phyloP scores from a whole-genome alignment of 495 filamentous ascomycete genomes.

The Terfezia claveryi region DNA sequence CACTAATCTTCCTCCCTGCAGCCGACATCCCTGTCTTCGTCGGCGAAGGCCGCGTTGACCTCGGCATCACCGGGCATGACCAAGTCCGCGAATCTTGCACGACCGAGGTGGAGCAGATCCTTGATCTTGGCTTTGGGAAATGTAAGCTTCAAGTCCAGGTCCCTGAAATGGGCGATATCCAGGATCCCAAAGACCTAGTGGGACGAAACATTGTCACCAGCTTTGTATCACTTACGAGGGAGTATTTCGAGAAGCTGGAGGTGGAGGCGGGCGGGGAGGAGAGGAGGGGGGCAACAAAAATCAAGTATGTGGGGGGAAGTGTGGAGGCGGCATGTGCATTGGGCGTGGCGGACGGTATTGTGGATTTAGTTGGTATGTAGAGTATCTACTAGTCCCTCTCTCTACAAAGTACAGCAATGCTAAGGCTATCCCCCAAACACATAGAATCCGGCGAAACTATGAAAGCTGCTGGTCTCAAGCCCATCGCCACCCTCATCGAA shows the following conservation, averaged over 20 bases:
- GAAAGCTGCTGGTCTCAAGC: conserved; percentile 86
- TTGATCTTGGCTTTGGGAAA: conserved; percentile 74
- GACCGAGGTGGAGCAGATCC: conserved; percentile 28
- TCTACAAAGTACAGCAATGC: neutral
- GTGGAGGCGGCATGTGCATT: conserved; percentile 57
- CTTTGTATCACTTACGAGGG: conserved; percentile 58
- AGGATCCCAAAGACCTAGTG: conserved; percentile 48
- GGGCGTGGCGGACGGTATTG: conserved; percentile 88
- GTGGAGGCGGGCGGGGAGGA: conserved; percentile 9
- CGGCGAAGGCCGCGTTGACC: conserved; percentile 75
- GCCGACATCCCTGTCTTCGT: conserved; percentile 95
- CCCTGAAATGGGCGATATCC: conserved; percentile 54
- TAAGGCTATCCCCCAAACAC: neutral
- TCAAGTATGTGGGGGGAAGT: conserved; percentile 92
- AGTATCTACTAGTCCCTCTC: neutral
- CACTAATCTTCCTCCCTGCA: conserved; percentile 87
- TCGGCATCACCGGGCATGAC: conserved; percentile 86
- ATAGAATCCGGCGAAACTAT: conserved; percentile 95
- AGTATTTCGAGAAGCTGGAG: conserved; percentile 53
- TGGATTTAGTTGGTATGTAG: conserved; percentile 77
- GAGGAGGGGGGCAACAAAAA: conserved; percentile 44
- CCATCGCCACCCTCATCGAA: conserved; percentile 80
- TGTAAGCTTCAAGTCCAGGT: conserved; percentile 94
- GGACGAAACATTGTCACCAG: conserved; percentile 93
- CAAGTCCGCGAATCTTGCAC: conserved; percentile 83